Base-by-base conservation (phyloP, 495 filamentous ascomycete species). In the Aspergillus ostianus region DNA sequence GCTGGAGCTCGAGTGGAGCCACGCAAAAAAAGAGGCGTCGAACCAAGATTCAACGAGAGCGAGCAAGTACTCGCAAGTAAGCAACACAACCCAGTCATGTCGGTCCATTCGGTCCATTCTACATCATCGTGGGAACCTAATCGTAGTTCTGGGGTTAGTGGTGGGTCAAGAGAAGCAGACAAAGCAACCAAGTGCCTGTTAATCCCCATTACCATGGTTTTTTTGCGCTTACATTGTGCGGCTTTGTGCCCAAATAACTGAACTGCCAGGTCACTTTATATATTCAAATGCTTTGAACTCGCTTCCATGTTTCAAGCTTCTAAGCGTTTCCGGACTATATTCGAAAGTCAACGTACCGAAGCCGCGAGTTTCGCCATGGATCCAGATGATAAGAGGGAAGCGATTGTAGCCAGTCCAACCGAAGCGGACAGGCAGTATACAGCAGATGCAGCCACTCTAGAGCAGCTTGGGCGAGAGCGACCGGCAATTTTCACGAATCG, bases 381-480 rank as follows among this genome's bases (percentile, higher is more conserved):
- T 12, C 36, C 12, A 15, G 36, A 41, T 41, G 36, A 41, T 17
- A 41, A 41, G 13, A 17, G 36, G 36, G 36, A 41, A 41, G 4
- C 5, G 15, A 29, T 13, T 29, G 6, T 29, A 13, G 17, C 49
- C 21, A 26, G 15, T 17, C 49, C 29, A 23, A 29, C n/a, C 3
- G 20, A 27, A 17, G 49, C 20, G 9, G 20, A 27, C 12, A 20
- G 9, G 2, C 49, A 20, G 6, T 9, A 29, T 27, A 4, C 13
- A 9, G 8, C 4, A 17, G 59, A 61, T 44, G 9, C 50, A 41
- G 20, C 19, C 4, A 13, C 20, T 20, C 26, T 61, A 6, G 47
- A 61, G 15, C n/a, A 19, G 12, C 59, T 61, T 0, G 59, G 59
- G 15, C 47, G 59, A 21, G 47, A 61, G 26, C 53, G 59, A 15